Percentiles rank a stretch among this genome's conserved stretches.
These are phyloP conservation scores for Byssothecium circinans DNA, from an alignment of 2,329 filamentous ascomycete genomes.

Conservation along the genomic window DNA sequence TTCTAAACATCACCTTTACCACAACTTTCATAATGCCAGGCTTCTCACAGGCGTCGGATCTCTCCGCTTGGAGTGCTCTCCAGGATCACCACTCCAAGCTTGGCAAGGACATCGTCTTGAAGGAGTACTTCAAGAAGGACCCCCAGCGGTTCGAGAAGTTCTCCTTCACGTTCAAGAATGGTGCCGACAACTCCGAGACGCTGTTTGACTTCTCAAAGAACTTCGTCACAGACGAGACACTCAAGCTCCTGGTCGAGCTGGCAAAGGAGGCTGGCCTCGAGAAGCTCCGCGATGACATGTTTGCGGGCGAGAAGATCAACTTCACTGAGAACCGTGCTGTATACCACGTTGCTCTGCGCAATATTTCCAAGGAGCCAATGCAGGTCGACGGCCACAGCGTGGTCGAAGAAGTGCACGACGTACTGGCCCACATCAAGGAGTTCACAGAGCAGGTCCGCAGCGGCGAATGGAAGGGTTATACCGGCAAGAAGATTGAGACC, in stretches of 20 bases:
- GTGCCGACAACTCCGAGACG: constrained; percentile 78
- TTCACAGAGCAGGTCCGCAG: constrained; percentile 94
- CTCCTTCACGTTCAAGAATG: constrained; percentile 78
- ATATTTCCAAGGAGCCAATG: constrained; percentile 78
- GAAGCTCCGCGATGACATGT: constrained; percentile 96
- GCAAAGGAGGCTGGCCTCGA: constrained; percentile 89
- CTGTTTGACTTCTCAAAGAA: constrained; percentile 99
- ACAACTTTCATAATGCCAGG: constrained; percentile 51
- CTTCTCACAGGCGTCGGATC: constrained; percentile 82
- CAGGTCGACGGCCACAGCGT: constrained; percentile 90
- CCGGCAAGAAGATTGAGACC: constrained; percentile 94
- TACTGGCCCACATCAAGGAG: constrained; percentile 96
- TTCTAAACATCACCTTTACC: too few species aligned
- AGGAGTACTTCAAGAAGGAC: constrained; percentile 89
- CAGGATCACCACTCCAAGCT: constrained; percentile 85
- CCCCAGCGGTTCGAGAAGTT: constrained; percentile 88
- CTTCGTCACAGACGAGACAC: constrained; percentile 90
- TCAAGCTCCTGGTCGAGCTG: constrained; percentile 82
- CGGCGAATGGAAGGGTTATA: constrained; percentile 95
- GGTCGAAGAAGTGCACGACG: constrained; percentile 88
- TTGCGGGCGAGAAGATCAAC: constrained; percentile 97
- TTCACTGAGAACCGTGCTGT: constrained; percentile 97
- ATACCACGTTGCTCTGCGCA: constrained; percentile 92
- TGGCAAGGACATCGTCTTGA: constrained; percentile 87
- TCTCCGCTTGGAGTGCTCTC: constrained; percentile 85